Percentiles rank a stretch among this genome's conserved stretches.
Conservation (phyloP, 1,284 basidiomycete species). For the Tetrapyrgos nigripes region DNA sequence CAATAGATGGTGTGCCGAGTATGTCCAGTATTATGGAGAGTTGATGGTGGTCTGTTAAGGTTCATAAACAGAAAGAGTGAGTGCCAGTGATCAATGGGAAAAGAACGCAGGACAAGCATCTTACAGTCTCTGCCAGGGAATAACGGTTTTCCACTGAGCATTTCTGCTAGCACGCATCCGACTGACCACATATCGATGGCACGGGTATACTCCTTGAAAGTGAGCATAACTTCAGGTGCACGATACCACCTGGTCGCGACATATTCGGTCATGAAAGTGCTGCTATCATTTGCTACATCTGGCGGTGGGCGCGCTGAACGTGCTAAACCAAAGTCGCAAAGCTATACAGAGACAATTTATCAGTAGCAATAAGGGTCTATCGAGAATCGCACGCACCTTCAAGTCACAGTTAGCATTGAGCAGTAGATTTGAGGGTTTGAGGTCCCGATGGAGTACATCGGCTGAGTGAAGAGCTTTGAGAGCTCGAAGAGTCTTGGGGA, state of each 20-base stretch:
- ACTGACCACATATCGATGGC: constrained; percentile 96
- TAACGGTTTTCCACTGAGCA: constrained; percentile 90
- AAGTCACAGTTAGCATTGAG: constrained; percentile 96
- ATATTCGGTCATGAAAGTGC: constrained; percentile 95
- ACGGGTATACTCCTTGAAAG: constrained; percentile 31
- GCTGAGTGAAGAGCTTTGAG: constrained; percentile 94
- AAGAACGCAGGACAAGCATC: constrained; percentile 17
- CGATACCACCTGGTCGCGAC: constrained; percentile 77
- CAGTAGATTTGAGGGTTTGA: constrained; percentile 93
- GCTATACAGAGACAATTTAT: constrained; percentile 44
- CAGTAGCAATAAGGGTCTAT: constrained; percentile 6
- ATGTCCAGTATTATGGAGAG: constrained; percentile 88
- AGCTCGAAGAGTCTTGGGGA: constrained; percentile 77
- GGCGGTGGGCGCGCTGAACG: constrained; percentile 83
- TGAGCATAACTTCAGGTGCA: constrained; percentile 16
- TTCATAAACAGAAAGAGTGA: constrained; percentile 15
- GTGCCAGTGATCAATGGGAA: constrained; percentile 3
- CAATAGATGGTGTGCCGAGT: constrained; percentile 87
- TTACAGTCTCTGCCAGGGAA: constrained; percentile 89
- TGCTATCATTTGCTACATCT: constrained; percentile 81
- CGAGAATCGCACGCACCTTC: constrained; percentile 59
- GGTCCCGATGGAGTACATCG: constrained; percentile 87
- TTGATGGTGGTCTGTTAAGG: constrained; percentile 86
- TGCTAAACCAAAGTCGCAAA: constrained; percentile 94
- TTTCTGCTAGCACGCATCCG: constrained; percentile 93